phyloP scores from a whole-genome alignment of 495 filamentous ascomycete species.

The Aspergillus sclerotioniger region DNA sequence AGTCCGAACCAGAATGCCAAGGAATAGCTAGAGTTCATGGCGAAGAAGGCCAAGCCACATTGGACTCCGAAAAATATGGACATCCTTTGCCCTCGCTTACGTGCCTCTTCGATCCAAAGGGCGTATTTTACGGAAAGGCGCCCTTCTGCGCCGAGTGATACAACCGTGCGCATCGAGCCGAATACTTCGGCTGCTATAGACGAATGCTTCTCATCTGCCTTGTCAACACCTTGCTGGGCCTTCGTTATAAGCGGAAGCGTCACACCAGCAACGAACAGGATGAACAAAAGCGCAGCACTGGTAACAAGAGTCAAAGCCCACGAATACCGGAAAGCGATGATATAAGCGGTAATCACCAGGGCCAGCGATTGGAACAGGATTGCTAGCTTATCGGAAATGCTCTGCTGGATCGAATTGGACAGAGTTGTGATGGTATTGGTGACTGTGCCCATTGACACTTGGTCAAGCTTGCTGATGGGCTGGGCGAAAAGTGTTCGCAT shows the following conservation, averaged over 20 bases:
- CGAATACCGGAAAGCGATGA: slow-evolving; percentile 49
- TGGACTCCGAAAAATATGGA: slow-evolving; percentile 27
- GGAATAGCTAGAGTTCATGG: slow-evolving; percentile 46
- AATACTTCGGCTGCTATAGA: slow-evolving; percentile 50
- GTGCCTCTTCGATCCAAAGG: slow-evolving; percentile 57
- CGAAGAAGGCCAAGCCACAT: slow-evolving; percentile 34
- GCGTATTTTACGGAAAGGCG: slow-evolving; percentile 38
- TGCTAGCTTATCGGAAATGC: slow-evolving; percentile 60
- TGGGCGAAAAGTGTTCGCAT: slow-evolving; percentile 32
- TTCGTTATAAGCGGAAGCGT: slow-evolving; percentile 44
- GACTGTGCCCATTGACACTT: slow-evolving; percentile 32
- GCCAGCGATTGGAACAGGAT: slow-evolving; percentile 48
- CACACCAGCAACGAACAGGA: slow-evolving; percentile 28
- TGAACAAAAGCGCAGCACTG: slow-evolving; percentile 39
- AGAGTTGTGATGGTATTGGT: slow-evolving; percentile 62
- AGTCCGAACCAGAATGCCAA: slow-evolving; percentile 55
- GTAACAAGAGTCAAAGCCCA: slow-evolving; percentile 48
- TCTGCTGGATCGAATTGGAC: slow-evolving; percentile 62
- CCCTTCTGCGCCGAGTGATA: slow-evolving; percentile 50
- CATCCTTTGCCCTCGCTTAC: slow-evolving; percentile 45
- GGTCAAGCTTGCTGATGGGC: slow-evolving; percentile 32
- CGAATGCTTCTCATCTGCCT: slow-evolving; percentile 34
- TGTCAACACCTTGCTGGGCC: slow-evolving; percentile 25
- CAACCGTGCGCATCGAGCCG: slow-evolving; percentile 48
- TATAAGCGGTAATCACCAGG: slow-evolving; percentile 51